phyloP scores from a whole-genome alignment of 225 moss, liverwort and hornwort species.

The Bryum argenteum region DNA sequence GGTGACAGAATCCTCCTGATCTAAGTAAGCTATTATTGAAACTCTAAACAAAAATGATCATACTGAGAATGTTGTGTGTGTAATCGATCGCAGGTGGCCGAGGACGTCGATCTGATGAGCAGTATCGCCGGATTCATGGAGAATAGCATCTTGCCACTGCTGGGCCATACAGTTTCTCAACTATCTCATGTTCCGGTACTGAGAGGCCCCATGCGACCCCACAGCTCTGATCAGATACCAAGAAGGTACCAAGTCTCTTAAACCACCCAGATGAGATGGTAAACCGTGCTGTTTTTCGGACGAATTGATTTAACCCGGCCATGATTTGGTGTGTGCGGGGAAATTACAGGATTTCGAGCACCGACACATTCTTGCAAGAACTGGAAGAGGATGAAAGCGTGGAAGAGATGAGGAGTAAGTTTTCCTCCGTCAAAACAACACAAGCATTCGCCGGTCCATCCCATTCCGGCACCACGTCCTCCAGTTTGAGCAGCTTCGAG shows the following conservation, averaged over 20 bases:
- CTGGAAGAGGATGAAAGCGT: conserved; percentile 7
- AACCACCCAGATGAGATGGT: no score
- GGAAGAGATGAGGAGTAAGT: background rate
- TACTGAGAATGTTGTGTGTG: background rate
- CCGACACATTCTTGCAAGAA: conserved; percentile 28
- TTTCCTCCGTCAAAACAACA: background rate
- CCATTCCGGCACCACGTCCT: conserved; percentile 43
- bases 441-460: conserved; percentile 5
- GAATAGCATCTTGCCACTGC: conserved; percentile 23
- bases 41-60: no score
- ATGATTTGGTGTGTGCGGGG: background rate
- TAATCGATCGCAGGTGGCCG: conserved; percentile 22
- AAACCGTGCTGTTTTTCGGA: no score
- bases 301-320: no score
- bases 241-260: no score
- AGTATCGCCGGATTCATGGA: background rate
- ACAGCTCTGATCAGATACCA: no score
- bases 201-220: background rate
- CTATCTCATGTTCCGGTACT: background rate
- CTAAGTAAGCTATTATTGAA: no score
- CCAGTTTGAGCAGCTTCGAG: conserved; percentile 54
- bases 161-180: conserved; percentile 18
- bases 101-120: conserved; percentile 11
- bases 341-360: conserved; percentile 22
- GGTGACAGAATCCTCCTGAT: no score